These are phyloP conservation scores for Populus davidiana DNA, from an alignment of 345 rosid species.

Conservation along the genomic window DNA sequence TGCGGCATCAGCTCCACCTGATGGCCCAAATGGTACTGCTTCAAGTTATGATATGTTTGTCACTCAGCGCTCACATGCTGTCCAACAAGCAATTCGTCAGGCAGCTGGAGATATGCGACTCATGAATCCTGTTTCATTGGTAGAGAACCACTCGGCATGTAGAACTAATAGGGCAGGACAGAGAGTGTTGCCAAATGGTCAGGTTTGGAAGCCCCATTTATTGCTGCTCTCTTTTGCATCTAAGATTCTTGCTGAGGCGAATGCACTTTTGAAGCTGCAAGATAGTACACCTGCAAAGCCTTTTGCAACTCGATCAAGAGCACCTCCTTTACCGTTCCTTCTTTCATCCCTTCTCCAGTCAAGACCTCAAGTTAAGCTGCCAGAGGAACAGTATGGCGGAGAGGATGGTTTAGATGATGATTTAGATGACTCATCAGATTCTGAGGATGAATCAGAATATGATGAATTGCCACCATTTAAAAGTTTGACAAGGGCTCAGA, in stretches of 20 bases:
- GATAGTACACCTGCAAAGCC: constrained; percentile 85
- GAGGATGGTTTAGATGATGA: constrained; percentile 78
- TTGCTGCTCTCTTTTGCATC: constrained; percentile 95
- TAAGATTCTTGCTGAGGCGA: constrained; percentile 94
- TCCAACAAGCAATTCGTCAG: constrained; percentile 96
- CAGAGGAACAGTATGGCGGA: constrained; percentile 80
- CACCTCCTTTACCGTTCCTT: constrained; percentile 82
- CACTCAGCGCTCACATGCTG: constrained; percentile 90
- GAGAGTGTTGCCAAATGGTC: constrained; percentile 98
- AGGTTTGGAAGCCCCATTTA: constrained; percentile 99
- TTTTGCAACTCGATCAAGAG: constrained; percentile 62
- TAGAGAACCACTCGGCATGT: constrained; percentile 98
- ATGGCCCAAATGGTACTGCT: constrained; percentile 92
- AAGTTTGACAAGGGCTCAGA: constrained; percentile 66
- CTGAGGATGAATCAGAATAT: constrained; percentile 78
- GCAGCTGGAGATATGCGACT: constrained; percentile 99
- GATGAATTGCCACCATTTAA: constrained; percentile 88
- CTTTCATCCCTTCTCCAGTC: constrained; percentile 95
- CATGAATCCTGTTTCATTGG: constrained; percentile 96
- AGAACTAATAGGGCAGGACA: constrained; percentile 97
- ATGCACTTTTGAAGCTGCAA: constrained; percentile 75
- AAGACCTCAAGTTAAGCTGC: constrained; percentile 81
- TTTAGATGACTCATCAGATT: constrained; percentile 69
- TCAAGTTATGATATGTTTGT: constrained; percentile 98
- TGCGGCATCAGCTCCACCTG: constrained; percentile 99